Percentiles rank a stretch among this genome's conserved stretches.
These are phyloP conservation scores for Rostrohypoxylon terebratum DNA, from an alignment of 495 filamentous ascomycete genomes.

Conservation along the genomic window DNA sequence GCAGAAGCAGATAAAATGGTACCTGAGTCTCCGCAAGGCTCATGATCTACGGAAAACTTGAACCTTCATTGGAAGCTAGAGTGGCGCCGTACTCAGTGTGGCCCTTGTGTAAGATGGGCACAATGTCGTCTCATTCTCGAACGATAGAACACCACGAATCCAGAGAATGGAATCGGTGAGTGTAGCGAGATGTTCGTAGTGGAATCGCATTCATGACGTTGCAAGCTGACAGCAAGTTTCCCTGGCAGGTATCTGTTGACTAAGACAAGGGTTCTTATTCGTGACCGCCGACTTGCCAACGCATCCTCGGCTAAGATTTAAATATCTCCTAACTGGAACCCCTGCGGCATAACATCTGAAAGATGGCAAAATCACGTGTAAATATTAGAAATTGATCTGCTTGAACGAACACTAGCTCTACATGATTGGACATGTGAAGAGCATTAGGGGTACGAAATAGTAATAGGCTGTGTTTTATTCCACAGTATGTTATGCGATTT, in stretches of 20 bases:
- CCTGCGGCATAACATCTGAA: constrained; percentile 3
- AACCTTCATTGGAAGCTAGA: background rate
- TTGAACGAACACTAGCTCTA: background rate
- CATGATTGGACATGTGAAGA: background rate
- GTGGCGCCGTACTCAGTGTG: background rate
- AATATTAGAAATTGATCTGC: background rate
- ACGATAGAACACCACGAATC: constrained; percentile 5
- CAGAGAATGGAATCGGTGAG: background rate
- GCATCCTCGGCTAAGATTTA: background rate
- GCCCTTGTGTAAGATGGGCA: background rate
- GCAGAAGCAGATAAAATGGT: background rate
- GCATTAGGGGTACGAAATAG: background rate
- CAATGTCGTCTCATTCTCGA: constrained; percentile 1
- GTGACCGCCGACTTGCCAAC: background rate
- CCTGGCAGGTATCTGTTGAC: background rate
- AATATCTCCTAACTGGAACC: background rate
- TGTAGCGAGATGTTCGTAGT: background rate
- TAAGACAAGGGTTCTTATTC: background rate
- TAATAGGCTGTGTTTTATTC: background rate
- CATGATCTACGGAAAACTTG: background rate
- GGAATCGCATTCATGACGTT: constrained; percentile 1
- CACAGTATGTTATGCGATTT: background rate
- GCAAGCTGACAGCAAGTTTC: constrained; percentile 1
- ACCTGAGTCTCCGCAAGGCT: background rate
- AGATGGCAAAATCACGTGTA: background rate